A percentile compares a stretch with the other conserved stretches of the same genome.
These are phyloP conservation scores for Boletus patriciae DNA, from an alignment of 768 basidiomycete genomes.

Conservation along the genomic window DNA sequence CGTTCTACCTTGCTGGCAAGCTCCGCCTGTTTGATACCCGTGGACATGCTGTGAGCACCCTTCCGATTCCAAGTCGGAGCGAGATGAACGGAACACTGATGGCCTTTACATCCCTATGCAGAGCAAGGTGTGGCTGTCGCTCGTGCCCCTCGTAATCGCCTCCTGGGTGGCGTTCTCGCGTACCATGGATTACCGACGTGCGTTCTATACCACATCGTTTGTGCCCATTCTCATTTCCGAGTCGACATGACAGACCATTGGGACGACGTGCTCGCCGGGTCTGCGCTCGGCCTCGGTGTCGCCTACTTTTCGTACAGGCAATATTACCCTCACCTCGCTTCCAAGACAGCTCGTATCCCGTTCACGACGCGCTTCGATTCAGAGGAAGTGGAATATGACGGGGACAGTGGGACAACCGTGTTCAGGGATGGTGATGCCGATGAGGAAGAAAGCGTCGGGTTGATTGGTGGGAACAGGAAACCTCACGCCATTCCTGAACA, in stretches of 20 bases:
- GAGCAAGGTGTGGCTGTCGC: slow-evolving; percentile 79
- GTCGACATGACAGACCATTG: slow-evolving; percentile 67
- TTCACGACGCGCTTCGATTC: slow-evolving; percentile 61
- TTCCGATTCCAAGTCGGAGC: background rate
- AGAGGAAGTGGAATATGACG: slow-evolving; percentile 9
- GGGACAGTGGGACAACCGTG: background rate
- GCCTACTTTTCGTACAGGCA: slow-evolving; percentile 79
- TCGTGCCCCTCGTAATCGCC: slow-evolving; percentile 75
- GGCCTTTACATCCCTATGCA: slow-evolving; percentile 17
- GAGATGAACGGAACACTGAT: background rate
- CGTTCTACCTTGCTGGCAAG: slow-evolving; percentile 89
- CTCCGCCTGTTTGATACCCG: slow-evolving; percentile 81
- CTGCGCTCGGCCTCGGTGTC: slow-evolving; percentile 67
- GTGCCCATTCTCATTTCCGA: background rate
- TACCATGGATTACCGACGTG: slow-evolving; percentile 92
- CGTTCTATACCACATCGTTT: slow-evolving; percentile 26
- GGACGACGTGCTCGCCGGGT: slow-evolving; percentile 85
- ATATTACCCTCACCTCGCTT: slow-evolving; percentile 69
- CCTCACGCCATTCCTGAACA: background rate
- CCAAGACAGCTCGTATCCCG: slow-evolving; percentile 59
- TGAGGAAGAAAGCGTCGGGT: slow-evolving; percentile 17
- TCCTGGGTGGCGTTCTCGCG: slow-evolving; percentile 74
- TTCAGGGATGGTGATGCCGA: slow-evolving; percentile 15
- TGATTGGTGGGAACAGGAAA: slow-evolving; percentile 20
- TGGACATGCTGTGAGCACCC: slow-evolving; percentile 59